Evolutionary conservation across 2,329 filamentous ascomycete species (phyloP).

Genomic region (Alternaria postmessia): DNA sequence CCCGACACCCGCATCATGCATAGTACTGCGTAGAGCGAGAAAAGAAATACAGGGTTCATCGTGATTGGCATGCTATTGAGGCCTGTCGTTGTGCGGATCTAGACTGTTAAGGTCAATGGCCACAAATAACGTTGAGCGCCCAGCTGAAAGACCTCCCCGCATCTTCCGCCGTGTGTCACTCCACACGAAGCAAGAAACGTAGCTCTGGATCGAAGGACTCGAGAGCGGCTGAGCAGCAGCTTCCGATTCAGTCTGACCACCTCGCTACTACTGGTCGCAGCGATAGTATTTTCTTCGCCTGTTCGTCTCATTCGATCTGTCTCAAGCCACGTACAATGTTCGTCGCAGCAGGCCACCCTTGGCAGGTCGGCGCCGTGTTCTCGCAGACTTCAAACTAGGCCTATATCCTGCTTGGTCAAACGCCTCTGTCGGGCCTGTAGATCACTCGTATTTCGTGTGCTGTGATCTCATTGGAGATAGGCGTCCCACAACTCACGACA

Average conservation of each 20-base stretch:
- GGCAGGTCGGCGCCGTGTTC: constrained; percentile 11
- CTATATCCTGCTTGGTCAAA: constrained; percentile 15
- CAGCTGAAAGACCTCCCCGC: constrained; percentile 30
- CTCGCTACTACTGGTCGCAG: constrained; percentile 11
- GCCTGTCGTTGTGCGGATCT: constrained; percentile 16
- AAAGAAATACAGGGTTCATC: constrained; percentile 7
- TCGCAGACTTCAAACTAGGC: constrained; percentile 5
- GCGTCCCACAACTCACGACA: constrained; percentile 35
- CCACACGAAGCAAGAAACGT: constrained; percentile 24
- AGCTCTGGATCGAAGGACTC: constrained; percentile 10
- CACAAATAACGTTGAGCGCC: constrained; percentile 18
- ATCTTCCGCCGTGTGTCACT: constrained; percentile 24
- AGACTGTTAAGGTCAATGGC: constrained; percentile 19
- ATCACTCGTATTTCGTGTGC: constrained; percentile 24
- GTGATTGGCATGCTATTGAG: constrained; percentile 5
- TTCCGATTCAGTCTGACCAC: constrained; percentile 16
- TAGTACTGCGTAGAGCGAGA: constrained; percentile 24
- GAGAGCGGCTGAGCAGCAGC: constrained; percentile 28
- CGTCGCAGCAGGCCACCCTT: constrained; percentile 17
- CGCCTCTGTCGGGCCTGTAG: constrained; percentile 25
- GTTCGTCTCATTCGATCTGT: constrained; percentile 8
- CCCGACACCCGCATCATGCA: constrained; percentile 16
- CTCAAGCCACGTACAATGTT: constrained; percentile 10
- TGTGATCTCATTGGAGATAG: constrained; percentile 33
- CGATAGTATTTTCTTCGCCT: background rate